Evolutionary conservation across 176 grass and related monocot genomes (phyloP), one percentile per base, ranked within the genome.

Genomic region (Leersia perrieri): DNA sequence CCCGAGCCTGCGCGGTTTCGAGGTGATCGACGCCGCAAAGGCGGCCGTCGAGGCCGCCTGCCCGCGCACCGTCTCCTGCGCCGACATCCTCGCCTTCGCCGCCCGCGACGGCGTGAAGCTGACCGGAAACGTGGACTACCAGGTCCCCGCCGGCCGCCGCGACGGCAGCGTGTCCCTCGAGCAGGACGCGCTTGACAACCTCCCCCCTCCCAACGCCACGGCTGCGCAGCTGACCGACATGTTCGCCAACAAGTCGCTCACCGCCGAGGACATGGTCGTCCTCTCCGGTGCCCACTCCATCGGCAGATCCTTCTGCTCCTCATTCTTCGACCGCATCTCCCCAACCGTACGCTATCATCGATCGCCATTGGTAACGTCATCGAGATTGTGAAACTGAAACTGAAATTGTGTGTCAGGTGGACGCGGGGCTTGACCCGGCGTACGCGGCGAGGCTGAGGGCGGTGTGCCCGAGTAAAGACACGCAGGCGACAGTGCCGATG

Each of bases 51-150:
- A 91, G 70, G 61, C 0, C 36, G 78, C 41, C 76, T 92, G 90
- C 45, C 79, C 90, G 3, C 36, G 82, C 41, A 91, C 82, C 0
- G 75, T 91, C 1, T 91, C 93, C n/a, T 96, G 91, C 70, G 85
- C 90, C 15, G 89, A 92, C 66, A 86, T 92, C 84, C 60, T 91
- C 1, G 93, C 90, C 25, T 87, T 92, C 70, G 90, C 93, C 2
- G 85, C 93, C 2, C 85, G 93, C n/a, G 87, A 90, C 49, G 90
- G 88, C 70, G 65, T 91, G 79, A 38, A 82, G 78, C 93, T 92
- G 58, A 77, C 88, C 60, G 90, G 91, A 78, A 91, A 80, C 80
- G 74, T 91, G 42, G 80, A 75, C 34, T 91, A 92, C 62, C 60
- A 61, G 15, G 93, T 95, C 13, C 78, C 78, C 18, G 70, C 88